Conservation (phyloP, 768 basidiomycete genomes). For the Boletus sensibilis region DNA sequence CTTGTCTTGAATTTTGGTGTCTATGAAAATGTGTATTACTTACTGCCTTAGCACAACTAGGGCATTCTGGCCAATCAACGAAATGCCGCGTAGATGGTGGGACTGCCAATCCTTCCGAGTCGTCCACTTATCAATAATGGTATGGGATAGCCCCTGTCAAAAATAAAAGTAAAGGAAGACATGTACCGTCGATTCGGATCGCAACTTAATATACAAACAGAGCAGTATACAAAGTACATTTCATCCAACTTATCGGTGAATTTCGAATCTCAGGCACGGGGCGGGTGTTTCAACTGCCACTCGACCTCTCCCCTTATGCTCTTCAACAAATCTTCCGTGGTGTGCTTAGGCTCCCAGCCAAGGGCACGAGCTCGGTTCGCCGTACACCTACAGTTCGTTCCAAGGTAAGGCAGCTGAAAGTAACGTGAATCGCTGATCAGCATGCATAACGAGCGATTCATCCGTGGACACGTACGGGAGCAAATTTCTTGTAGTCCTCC, state of each 20-base stretch:
- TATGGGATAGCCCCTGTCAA: background rate
- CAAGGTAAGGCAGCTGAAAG: slow-evolving; percentile 18
- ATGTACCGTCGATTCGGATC: background rate
- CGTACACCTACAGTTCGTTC: slow-evolving; percentile 22
- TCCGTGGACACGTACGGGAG: slow-evolving; percentile 1
- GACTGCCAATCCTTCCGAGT: background rate
- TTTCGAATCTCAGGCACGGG: background rate
- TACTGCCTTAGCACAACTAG: too few relatives aligned
- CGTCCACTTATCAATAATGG: background rate
- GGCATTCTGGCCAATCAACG: background rate
- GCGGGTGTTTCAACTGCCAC: slow-evolving; percentile 11
- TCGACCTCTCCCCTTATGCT: slow-evolving; percentile 23
- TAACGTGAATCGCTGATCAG: background rate
- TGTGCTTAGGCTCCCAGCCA: slow-evolving; percentile 35
- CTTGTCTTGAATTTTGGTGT: too few relatives aligned
- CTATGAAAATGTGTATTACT: too few relatives aligned
- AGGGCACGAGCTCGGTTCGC: slow-evolving; percentile 22
- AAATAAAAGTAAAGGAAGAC: background rate
- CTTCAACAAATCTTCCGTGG: slow-evolving; percentile 23
- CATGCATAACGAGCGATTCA: background rate
- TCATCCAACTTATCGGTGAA: background rate
- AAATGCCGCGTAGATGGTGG: background rate
- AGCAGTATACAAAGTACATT: background rate
- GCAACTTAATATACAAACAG: background rate
- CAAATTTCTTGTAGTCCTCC: slow-evolving; percentile 13